Conservation (phyloP, 1,284 basidiomycete species). For the Ganoderma meredithae region DNA sequence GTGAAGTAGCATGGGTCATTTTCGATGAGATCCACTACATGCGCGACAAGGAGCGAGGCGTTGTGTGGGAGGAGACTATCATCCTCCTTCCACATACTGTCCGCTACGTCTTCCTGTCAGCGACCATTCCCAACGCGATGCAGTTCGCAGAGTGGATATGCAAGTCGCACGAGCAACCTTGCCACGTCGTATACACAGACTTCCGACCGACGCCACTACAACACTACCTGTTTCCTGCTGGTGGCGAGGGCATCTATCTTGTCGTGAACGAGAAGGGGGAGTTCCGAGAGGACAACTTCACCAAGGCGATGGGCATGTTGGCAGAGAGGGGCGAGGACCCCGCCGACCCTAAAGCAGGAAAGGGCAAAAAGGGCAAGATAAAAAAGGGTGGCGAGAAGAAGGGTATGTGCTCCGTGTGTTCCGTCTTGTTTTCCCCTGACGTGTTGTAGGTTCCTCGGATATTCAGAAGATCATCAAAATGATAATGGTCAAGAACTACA, state of each 20-base stretch:
- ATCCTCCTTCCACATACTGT: slow-evolving; percentile 96
- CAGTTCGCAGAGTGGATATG: slow-evolving; percentile 99
- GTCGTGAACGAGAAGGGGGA: slow-evolving; percentile 98
- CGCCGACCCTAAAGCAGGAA: slow-evolving; percentile 83
- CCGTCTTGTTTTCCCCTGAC: slow-evolving; percentile 10
- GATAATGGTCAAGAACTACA: slow-evolving; percentile 98
- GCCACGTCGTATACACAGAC: slow-evolving; percentile 99
- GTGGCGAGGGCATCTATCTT: slow-evolving; percentile 96
- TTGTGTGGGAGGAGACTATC: slow-evolving; percentile 94
- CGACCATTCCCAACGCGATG: slow-evolving; percentile 99
- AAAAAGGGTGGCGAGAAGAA: slow-evolving; percentile 93
- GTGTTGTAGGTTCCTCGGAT: slow-evolving; percentile 79
- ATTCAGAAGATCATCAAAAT: slow-evolving; percentile 99
- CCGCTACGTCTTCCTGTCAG: slow-evolving; percentile 99
- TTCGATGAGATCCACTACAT: slow-evolving; percentile 99
- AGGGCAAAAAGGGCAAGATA: slow-evolving; percentile 89
- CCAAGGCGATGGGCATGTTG: slow-evolving; percentile 96
- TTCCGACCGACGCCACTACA: slow-evolving; percentile 98
- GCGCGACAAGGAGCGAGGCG: slow-evolving; percentile 94
- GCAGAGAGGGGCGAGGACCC: slow-evolving; percentile 93
- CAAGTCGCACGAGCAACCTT: slow-evolving; percentile 96
- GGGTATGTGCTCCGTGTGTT: slow-evolving; percentile 54
- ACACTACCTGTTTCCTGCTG: slow-evolving; percentile 97
- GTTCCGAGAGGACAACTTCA: slow-evolving; percentile 97
- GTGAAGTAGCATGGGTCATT: slow-evolving; percentile 99